Evolutionary conservation across 2,329 filamentous ascomycete species (phyloP).

Genomic region (Chaetomium globosum): DNA sequence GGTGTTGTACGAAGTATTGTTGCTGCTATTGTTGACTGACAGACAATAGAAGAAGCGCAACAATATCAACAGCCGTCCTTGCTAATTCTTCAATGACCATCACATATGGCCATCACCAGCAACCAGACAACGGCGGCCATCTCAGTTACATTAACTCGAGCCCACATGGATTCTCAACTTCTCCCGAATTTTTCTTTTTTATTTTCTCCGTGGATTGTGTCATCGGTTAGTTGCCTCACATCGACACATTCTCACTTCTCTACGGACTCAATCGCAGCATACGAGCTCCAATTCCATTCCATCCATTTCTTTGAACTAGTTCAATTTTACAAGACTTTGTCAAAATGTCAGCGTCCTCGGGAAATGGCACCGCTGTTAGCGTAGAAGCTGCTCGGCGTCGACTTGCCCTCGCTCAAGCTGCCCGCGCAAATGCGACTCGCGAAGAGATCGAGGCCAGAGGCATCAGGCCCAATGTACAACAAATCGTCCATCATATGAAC

Average conservation of each 20-base stretch:
- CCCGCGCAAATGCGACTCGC: conserved; percentile 27
- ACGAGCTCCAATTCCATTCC: neutral
- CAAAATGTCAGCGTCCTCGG: conserved; percentile 10
- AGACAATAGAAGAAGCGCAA: conserved; percentile 15
- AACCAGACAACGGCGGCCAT: neutral
- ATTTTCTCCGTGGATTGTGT: neutral
- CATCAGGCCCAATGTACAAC: conserved; percentile 27
- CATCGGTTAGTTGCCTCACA: neutral
- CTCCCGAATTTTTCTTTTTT: neutral
- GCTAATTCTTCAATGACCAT: neutral
- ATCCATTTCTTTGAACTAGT: neutral
- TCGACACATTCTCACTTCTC: neutral
- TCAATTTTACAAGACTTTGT: neutral
- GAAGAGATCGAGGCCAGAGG: conserved; percentile 33
- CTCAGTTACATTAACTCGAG: neutral
- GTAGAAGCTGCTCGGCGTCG: conserved; percentile 17
- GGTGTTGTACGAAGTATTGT: no score
- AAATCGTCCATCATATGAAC: conserved; percentile 29
- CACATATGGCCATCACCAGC: neutral
- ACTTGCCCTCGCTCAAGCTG: conserved; percentile 17
- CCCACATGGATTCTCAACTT: conserved; percentile 12
- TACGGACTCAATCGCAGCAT: neutral
- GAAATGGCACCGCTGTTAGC: conserved; percentile 1
- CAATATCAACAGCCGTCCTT: conserved; percentile 14
- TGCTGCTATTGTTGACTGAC: conserved; percentile 5